Evolutionary conservation across 805 yeast genomes (phyloP).

Genomic region (Clavispora fructus): DNA sequence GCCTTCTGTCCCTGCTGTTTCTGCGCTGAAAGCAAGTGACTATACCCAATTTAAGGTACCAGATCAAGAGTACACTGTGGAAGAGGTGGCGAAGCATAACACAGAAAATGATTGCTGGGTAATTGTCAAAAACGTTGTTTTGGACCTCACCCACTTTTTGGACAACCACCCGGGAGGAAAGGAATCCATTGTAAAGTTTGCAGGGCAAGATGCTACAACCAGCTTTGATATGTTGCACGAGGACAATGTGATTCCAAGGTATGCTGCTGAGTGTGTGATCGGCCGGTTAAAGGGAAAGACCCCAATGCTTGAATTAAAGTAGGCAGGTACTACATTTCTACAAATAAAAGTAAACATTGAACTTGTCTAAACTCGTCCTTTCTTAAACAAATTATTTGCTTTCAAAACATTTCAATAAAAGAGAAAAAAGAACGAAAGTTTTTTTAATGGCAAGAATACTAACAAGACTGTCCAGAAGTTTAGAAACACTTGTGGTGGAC

Average conservation of each 20-base stretch:
- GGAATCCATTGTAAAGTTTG: constrained; percentile 45
- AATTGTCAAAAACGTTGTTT: constrained; percentile 46
- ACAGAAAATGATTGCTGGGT: constrained; percentile 48
- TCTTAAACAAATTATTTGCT: constrained; percentile 8
- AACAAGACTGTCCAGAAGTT: constrained; percentile 18
- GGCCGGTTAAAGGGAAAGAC: constrained; percentile 47
- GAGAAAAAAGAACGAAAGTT: constrained; percentile 6
- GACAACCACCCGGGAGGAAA: constrained; percentile 57
- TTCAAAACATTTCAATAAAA: constrained; percentile 11
- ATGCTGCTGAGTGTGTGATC: constrained; percentile 43
- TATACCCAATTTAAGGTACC: constrained; percentile 37
- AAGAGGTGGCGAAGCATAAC: constrained; percentile 46
- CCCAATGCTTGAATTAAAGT: constrained; percentile 35
- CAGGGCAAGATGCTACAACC: constrained; percentile 46
- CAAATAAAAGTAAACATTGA: neutral
- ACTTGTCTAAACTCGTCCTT: constrained; percentile 3
- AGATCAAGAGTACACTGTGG: constrained; percentile 39
- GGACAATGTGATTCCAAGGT: constrained; percentile 47
- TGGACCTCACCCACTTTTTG: constrained; percentile 43
- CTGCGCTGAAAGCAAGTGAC: neutral
- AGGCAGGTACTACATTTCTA: neutral
- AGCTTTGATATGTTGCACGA: constrained; percentile 52
- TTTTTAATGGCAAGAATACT: constrained; percentile 12
- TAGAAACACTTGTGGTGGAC: constrained; percentile 95
- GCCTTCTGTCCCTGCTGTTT: too few relatives aligned